Evolutionary conservation across 1,139 yeast genomes (phyloP).

Genomic region (Kodamaea plutei): DNA sequence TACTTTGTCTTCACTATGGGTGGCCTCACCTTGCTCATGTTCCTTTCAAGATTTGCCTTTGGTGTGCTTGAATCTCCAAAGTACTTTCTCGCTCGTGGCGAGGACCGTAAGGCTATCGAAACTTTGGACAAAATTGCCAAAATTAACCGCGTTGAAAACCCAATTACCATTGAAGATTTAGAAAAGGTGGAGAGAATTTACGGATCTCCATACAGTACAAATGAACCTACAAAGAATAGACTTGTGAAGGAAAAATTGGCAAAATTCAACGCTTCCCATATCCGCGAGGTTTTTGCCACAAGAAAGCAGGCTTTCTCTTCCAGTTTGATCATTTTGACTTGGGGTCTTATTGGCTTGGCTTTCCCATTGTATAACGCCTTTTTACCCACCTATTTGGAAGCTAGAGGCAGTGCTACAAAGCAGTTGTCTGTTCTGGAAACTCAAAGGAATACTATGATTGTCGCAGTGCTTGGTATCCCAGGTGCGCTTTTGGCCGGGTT

Average conservation of each 20-base stretch:
- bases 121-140: constrained; percentile 35
- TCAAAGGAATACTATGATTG: constrained; percentile 38
- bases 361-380: constrained; percentile 45
- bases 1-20: constrained; percentile 42
- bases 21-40: constrained; percentile 37
- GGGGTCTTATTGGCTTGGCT: constrained; percentile 46
- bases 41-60: constrained; percentile 32
- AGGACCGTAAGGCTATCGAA: constrained; percentile 33
- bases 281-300: constrained; percentile 35
- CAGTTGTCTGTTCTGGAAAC: constrained; percentile 33
- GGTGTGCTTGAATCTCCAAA: constrained; percentile 39
- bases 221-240: constrained; percentile 15
- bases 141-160: constrained; percentile 23
- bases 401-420: constrained; percentile 28
- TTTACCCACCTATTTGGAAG: constrained; percentile 36
- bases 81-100: constrained; percentile 37
- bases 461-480: constrained; percentile 40
- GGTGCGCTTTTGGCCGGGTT: constrained; percentile 39
- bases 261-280: constrained; percentile 29
- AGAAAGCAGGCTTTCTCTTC: constrained; percentile 31
- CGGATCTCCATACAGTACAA: constrained; percentile 7
- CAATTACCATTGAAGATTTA: constrained; percentile 31
- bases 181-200: constrained; percentile 22
- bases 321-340: constrained; percentile 30
- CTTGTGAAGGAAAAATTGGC: constrained; percentile 24